Evolutionary conservation across 129 eudicot species (phyloP), one percentile per base, ranked within the genome.

Genomic region (Flaveria brownii): DNA sequence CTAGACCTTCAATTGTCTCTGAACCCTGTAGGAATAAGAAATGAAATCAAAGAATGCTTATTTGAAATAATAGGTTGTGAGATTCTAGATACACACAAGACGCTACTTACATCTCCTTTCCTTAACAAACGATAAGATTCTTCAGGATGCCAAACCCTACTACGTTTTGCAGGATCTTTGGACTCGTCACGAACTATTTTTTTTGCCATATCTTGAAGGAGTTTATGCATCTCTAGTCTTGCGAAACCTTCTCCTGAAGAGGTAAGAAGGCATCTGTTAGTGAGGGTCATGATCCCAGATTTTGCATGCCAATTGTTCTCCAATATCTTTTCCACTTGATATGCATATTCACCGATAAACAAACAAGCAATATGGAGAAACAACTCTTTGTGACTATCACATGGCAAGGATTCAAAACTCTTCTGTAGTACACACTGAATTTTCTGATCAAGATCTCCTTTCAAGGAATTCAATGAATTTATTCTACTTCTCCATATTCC

Each of bases 1-100:
- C 1, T 22, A 84, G 54, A 20, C 87, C 87, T 84, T 75, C 78
- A 61, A 84, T 75, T 54, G 55, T 47, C 17, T 56, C 13, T 30
- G 82, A 62, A 5, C 84, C 87, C 87, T 84, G 16, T 13, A 4
- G 6, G 54, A 30, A 23, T 22, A 52, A 74, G 18, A 17, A 9
- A 49, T 41, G 1, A n/a, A 26, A 15, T 13, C 15, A 73, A 17
- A 52, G 10, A 18, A 28, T 9, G 25, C 36, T 4, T 18, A 11
- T 1, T 39, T 6, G 55, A n/a, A 15, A 26, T 1, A 20, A 25
- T 6, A 74, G 78, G 3, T 59, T 3, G 1, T 43, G 20, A 72
- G 56, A 72, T 10, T 59, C 2, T 3, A 74, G 43, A 59, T 23
- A 65, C 43, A 64, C 26, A 15, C 15, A 65, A 68, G 26, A 55